Evolutionary conservation across 768 basidiomycete genomes (phyloP), one percentile per base, ranked within the genome.

Genomic region (Rhodosporidiobolus sp.): DNA sequence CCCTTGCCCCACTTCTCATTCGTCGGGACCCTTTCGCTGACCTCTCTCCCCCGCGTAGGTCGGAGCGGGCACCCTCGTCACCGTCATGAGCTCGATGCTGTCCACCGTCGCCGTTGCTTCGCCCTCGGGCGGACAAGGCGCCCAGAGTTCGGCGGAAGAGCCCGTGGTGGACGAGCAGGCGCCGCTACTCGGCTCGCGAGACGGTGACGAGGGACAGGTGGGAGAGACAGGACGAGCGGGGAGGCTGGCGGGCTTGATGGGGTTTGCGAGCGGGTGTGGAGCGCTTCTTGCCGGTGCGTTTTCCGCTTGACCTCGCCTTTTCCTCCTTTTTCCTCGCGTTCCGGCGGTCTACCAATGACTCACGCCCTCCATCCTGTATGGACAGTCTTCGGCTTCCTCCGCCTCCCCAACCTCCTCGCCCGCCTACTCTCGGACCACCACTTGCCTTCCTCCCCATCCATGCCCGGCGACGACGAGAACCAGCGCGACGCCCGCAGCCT

Each of bases 301-400:
- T 35, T 6, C 19, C 35, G 4, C 34, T 30, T 5, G 35, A 26
- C 50, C 1, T 38, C 28, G 12, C 34, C 1, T 14, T 46, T 24
- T 10, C 20, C 35, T 22, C 24, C 3, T 10, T 11, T 3, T 56
- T 20, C 1, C 20, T 2, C 20, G 22, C 38, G 1, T 24, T 14
- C 20, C 30, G 17, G 43, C 56, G 24, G 24, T 7, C 9, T 30
- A 2, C 7, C 34, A 43, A 43, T 14, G 38, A 10, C 32, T 45
- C 12, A 60, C 7, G 38, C 19, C 52, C 11, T 35, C 26, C 7
- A 55, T 19, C 14, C 30, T 24, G 22, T 34, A 6, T 20, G 26
- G 7, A 43, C 69, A 75, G 74, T 75, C 9, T 75, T 71, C 34
- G 74, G 65, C 26, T 71, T 62, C 67, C 63, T 75, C 20, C 69